Evolutionary conservation across 352 stramenopile species (phyloP).

Genomic region (Phytophthora crassamura): DNA sequence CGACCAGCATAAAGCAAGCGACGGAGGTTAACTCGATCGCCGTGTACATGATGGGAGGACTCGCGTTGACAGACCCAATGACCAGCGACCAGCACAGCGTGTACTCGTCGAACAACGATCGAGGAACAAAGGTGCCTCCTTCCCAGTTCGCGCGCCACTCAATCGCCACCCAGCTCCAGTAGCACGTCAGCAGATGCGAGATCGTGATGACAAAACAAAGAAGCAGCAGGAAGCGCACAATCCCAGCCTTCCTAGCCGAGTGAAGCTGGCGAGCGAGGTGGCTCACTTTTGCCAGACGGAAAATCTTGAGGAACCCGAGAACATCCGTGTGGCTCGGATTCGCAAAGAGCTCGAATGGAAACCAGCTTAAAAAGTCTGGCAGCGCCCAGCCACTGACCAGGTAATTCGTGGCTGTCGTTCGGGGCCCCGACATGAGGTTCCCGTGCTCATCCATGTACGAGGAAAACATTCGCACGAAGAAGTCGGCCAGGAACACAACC

Average conservation of each 20-base stretch:
- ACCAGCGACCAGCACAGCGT: slow-evolving; percentile 55
- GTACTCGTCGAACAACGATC: slow-evolving; percentile 40
- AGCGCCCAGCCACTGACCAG: slow-evolving; percentile 53
- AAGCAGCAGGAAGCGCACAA: slow-evolving; percentile 52
- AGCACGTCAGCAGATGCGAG: slow-evolving; percentile 55
- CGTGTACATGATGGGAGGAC: slow-evolving; percentile 54
- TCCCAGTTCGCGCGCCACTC: slow-evolving; percentile 44
- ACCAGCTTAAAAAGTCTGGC: slow-evolving; percentile 64
- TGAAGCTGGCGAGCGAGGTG: slow-evolving; percentile 52
- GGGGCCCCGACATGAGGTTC: slow-evolving; percentile 47
- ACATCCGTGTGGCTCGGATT: slow-evolving; percentile 33
- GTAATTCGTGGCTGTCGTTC: slow-evolving; percentile 48
- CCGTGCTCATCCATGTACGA: slow-evolving; percentile 52
- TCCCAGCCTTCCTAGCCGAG: slow-evolving; percentile 60
- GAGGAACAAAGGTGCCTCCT: slow-evolving; percentile 23
- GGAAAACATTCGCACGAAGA: slow-evolving; percentile 53
- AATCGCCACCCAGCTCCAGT: slow-evolving; percentile 56
- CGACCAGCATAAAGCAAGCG: slow-evolving; percentile 64
- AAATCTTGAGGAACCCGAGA: slow-evolving; percentile 58
- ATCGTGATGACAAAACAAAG: slow-evolving; percentile 55
- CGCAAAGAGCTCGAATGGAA: slow-evolving; percentile 57
- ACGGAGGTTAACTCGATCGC: slow-evolving; percentile 52
- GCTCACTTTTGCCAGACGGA: slow-evolving; percentile 64
- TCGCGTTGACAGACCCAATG: slow-evolving; percentile 64
- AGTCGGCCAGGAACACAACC: slow-evolving; percentile 50